Base-by-base conservation (phyloP, 1,139 yeast genomes). In the Blastobotrys ciferrii region DNA sequence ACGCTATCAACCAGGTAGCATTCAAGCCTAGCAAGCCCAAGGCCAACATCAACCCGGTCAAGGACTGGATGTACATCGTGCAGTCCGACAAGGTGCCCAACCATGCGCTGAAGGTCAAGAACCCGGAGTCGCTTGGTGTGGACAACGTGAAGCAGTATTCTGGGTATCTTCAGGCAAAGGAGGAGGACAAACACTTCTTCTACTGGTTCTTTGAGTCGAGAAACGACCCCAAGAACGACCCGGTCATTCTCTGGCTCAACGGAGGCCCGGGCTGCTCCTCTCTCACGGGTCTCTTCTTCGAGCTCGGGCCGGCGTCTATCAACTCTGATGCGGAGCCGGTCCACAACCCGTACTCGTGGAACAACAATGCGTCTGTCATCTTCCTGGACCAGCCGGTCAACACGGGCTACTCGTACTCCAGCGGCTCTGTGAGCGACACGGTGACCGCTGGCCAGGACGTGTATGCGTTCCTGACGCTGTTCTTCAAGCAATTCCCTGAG, bases 401-500 rank as follows among this genome's bases (percentile, higher is more conserved):
- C 49, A 87, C 81, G 28, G 96, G 95, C 5, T 47, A 42, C 43
- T 42, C 47, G 20, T 50, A 50, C 42, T 32, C 39, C n/a, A 31
- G 33, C 18, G 35, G 30, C 33, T 17, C 33, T 12, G 42, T 36
- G 17, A 14, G 33, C 5, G 33, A 32, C 48, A 53, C 60, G 2
- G 82, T 84, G 50, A 88, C 95, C 49, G 97, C 98, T 30, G 96
- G 95, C 60, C 77, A 87, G 69, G 98, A 91, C 65, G 96, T 88
- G 30, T 89, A 88, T 60, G 95, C 95, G 1, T 89, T 92, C 71
- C 78, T 92, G 69, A 84, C 87, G 64, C 77, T 91, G 66, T 92
- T 92, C 75, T 91, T 85, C 77, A 80, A 86, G 69, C 87, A 88
- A 67, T 92, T 89, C 80, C 95, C 96, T 42, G 81, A 91, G 70